Base-by-base conservation (phyloP, 2,329 filamentous ascomycete species). In the Shiraia sp. region DNA sequence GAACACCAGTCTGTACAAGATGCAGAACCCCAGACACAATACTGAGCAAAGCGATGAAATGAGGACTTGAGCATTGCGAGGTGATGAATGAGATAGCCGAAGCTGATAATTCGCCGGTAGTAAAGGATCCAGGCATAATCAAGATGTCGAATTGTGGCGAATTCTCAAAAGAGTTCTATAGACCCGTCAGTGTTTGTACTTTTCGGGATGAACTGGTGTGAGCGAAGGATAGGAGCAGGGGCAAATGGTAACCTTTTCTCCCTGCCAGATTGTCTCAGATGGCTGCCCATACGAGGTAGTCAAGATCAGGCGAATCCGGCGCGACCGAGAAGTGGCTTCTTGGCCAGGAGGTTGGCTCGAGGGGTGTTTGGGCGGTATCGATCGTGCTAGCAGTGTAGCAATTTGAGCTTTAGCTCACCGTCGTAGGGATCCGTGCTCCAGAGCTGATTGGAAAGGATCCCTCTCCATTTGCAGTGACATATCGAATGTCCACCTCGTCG, bases 401-500 rank as follows among this genome's bases (percentile, higher is more conserved):
- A 62, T 49, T 53, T 53, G 52, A 56, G 45, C 45, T 53, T 43
- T 52, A 61, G 59, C 63, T 68, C 59, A 69, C 66, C 63, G 66
- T 68, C 45, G 66, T 61, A 50, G 63, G 62, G 52, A 69, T 66
- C 35, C 65, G 59, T 38, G 59, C 53, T 43, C 61, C 61, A 51
- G 61, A 62, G 36, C 65, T 66, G 53, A 67, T 51, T 40, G 61
- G 48, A 49, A 66, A 68, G 29, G 63, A 62, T 30, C 65, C 64
- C 42, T 65, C 61, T 52, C 66, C 65, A 40, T 52, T 67, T 59
- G 63, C 57, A 46, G 53, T 67, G 51, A 69, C 57, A 50, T 66
- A 69, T 38, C 63, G 63, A 47, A 69, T 62, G 43, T 69, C 65
- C 24, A 69, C 44, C 36, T 68, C 65, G 40, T 68, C 65, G 29